Evolutionary conservation across 345 rosid species (phyloP), one percentile per base, ranked within the genome.

Genomic region (Brassica juncea): DNA sequence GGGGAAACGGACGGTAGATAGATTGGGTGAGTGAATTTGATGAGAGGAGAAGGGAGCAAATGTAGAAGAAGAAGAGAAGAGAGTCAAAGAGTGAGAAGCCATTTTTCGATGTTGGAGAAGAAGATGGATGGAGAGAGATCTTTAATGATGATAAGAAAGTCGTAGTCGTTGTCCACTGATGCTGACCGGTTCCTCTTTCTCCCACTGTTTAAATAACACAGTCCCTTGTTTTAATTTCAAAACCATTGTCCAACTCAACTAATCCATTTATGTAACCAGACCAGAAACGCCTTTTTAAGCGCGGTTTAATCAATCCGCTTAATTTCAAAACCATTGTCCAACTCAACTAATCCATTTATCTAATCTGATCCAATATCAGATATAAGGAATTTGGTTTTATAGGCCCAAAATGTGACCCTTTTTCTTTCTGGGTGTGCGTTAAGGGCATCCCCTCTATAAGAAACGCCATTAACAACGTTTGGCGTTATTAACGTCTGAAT

Each of bases 31-130:
- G 16, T 28, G 70, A 7, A 16, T 49, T 30, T 81, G 81, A 14
- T 49, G 74, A 59, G 81, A 68, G 12, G 84, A 67, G 19, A 67
- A 65, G 5, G 64, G 39, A 35, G 81, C 27, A 19, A 77, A 68
- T 60, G 74, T 64, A 4, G 76, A 69, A 6, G 70, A 9, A 14
- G 57, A 58, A 63, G 84, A 59, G 69, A 68, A 31, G 74, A 76
- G 77, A 42, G 77, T 75, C 0, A 44, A 66, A 8, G 83, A 70
- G 73, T 75, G 80, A 75, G 77, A 72, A 57, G 83, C 63, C 83
- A 80, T 0, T 27, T 47, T 52, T 65, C 11, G 34, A 64, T 54
- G 59, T 27, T 16, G 72, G 28, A 55, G 15, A 12, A 44, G 71
- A 70, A 6, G 68, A 23, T 7, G 14, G 49, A 42, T 12, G 2